Conservation (phyloP, 768 basidiomycete species). For the Sporobolomyces pararoseus region DNA sequence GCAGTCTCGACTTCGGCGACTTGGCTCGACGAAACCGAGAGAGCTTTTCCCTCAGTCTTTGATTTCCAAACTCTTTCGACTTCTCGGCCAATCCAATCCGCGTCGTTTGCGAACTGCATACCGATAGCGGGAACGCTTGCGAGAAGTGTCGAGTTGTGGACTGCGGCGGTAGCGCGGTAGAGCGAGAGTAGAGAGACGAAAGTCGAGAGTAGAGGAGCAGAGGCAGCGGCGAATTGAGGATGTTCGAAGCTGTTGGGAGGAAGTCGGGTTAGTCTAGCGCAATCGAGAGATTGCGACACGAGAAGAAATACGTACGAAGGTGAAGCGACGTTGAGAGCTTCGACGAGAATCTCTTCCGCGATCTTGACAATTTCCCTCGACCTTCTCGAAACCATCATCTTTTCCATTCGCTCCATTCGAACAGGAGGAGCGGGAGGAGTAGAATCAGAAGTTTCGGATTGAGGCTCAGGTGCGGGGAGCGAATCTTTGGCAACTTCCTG, state of each 20-base stretch:
- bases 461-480: background rate
- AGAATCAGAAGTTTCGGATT: background rate
- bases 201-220: conserved; percentile 30
- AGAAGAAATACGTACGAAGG: conserved; percentile 27
- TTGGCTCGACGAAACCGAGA: conserved; percentile 50
- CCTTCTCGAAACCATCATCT: conserved; percentile 39
- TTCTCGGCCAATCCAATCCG: conserved; percentile 46
- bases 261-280: background rate
- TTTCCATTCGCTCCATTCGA: conserved; percentile 18
- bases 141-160: conserved; percentile 47
- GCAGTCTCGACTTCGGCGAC: conserved; percentile 34
- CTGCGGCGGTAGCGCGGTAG: conserved; percentile 51
- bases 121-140: conserved; percentile 49
- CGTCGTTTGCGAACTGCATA: conserved; percentile 53
- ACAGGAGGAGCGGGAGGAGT: background rate
- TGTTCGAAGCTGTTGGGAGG: conserved; percentile 20
- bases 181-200: conserved; percentile 49
- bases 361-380: conserved; percentile 30
- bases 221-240: conserved; percentile 35
- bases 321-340: conserved; percentile 34
- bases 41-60: conserved; percentile 5
- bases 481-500: no score
- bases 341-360: conserved; percentile 37
- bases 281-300: conserved; percentile 24
- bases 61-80: conserved; percentile 30